A percentile compares a stretch with the other conserved stretches of the same genome.
Evolutionary conservation across 1,139 yeast species (phyloP).

Genomic region (Candida gigantensis): DNA sequence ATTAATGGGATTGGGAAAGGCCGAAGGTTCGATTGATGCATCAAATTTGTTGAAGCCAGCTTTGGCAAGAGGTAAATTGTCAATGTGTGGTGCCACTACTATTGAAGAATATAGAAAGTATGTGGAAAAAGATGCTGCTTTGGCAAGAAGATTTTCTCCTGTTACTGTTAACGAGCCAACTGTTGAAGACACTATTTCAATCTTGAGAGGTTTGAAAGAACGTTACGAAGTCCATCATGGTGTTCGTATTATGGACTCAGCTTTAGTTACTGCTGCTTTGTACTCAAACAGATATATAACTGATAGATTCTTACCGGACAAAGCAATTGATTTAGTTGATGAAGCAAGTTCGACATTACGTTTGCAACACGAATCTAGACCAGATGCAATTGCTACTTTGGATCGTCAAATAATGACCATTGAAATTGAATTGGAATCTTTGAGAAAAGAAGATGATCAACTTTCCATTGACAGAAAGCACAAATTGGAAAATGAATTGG

Average conservation of each 20-base stretch:
- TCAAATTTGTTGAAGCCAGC: conserved; percentile 92
- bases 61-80: conserved; percentile 86
- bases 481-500: conserved; percentile 65
- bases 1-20: conserved; percentile 87
- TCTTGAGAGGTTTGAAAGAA: conserved; percentile 89
- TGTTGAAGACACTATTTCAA: conserved; percentile 88
- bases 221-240: conserved; percentile 97
- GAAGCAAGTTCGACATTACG: conserved; percentile 96
- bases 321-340: conserved; percentile 93
- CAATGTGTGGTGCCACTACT: conserved; percentile 96
- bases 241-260: conserved; percentile 91
- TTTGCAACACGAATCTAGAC: conserved; percentile 94
- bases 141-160: conserved; percentile 90
- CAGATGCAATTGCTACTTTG: conserved; percentile 87
- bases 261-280: conserved; percentile 91
- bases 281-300: conserved; percentile 89
- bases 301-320: conserved; percentile 90
- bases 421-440: conserved; percentile 89
- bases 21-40: conserved; percentile 96
- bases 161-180: conserved; percentile 88
- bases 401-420: conserved; percentile 92
- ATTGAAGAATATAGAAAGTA: conserved; percentile 83
- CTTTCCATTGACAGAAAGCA: conserved; percentile 72
- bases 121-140: conserved; percentile 89
- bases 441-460: conserved; percentile 88